phyloP scores from a whole-genome alignment of 257 asterid species.

The Fraxinus americana region DNA sequence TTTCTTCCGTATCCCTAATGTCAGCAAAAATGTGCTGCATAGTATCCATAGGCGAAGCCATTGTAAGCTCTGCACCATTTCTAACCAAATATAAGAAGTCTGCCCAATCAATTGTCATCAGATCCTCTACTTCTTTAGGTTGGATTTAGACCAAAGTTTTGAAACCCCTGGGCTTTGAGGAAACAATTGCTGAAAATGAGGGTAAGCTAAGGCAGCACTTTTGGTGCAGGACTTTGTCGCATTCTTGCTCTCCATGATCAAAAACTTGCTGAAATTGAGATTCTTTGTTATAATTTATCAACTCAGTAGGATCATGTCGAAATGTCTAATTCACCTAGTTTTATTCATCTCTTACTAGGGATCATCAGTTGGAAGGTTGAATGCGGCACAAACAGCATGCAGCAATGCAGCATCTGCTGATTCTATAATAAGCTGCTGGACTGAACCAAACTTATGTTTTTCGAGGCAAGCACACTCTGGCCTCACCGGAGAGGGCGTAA shows the following conservation, averaged over 20 bases:
- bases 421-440: conserved; percentile 74
- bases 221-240: neutral
- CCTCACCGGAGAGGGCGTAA: conserved; percentile 59
- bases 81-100: no score
- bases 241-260: neutral
- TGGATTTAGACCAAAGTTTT: no score
- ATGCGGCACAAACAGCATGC: conserved; percentile 61
- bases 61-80: no score
- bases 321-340: conserved; percentile 3
- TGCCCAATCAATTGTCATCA: neutral
- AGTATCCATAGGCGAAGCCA: neutral
- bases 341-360: conserved; percentile 42
- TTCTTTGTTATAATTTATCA: neutral
- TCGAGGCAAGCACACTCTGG: conserved; percentile 64
- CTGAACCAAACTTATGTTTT: conserved; percentile 69
- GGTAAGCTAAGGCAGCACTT: neutral
- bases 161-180: no score
- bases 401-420: conserved; percentile 87
- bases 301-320: neutral
- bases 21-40: neutral
- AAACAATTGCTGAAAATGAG: neutral
- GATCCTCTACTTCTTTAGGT: neutral
- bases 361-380: conserved; percentile 48
- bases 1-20: neutral
- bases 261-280: neutral